These are phyloP conservation scores for Debaryomyces nepalensis DNA, from an alignment of 1,139 yeast genomes.

Conservation along the genomic window DNA sequence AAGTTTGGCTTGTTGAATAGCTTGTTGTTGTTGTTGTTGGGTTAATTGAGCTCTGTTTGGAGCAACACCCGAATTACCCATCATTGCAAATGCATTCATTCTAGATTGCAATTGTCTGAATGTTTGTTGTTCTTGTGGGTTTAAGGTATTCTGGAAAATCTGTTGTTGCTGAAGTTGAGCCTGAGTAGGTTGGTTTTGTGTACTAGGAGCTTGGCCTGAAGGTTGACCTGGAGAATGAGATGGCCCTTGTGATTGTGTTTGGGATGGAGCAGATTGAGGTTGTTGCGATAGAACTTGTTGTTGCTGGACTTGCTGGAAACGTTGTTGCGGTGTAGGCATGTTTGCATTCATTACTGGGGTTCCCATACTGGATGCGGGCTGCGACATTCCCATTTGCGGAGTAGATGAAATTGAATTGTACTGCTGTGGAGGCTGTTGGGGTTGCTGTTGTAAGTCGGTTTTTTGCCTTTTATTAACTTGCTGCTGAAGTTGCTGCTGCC, in stretches of 20 bases:
- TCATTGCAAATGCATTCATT: slow-evolving; percentile 47
- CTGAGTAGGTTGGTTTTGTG: slow-evolving; percentile 23
- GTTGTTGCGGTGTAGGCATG: slow-evolving; percentile 29
- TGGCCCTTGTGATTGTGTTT: slow-evolving; percentile 11
- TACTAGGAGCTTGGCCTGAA: too few relatives aligned
- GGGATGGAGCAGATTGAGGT: slow-evolving; percentile 15
- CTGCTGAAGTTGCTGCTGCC: slow-evolving; percentile 24
- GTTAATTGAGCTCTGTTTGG: slow-evolving; percentile 49
- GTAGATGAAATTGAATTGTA: slow-evolving; percentile 12
- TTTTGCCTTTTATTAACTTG: slow-evolving; percentile 16
- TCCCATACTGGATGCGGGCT: slow-evolving; percentile 19
- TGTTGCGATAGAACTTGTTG: slow-evolving; percentile 29
- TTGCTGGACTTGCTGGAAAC: slow-evolving; percentile 26
- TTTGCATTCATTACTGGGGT: slow-evolving; percentile 23
- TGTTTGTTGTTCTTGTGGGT: slow-evolving; percentile 50
- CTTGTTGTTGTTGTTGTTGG: slow-evolving; percentile 52
- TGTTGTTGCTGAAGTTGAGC: slow-evolving; percentile 54
- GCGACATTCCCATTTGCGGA: slow-evolving; percentile 17
- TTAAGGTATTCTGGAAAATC: slow-evolving; percentile 46
- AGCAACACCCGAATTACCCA: slow-evolving; percentile 52
- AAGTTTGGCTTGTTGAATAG: slow-evolving; percentile 48
- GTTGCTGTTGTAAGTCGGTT: slow-evolving; percentile 21
- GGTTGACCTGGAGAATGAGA: neutral
- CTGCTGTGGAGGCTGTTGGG: slow-evolving; percentile 19
- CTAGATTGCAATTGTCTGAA: slow-evolving; percentile 49